phyloP scores from a whole-genome alignment of 495 filamentous ascomycete species.

The Penicillium crystallinum region DNA sequence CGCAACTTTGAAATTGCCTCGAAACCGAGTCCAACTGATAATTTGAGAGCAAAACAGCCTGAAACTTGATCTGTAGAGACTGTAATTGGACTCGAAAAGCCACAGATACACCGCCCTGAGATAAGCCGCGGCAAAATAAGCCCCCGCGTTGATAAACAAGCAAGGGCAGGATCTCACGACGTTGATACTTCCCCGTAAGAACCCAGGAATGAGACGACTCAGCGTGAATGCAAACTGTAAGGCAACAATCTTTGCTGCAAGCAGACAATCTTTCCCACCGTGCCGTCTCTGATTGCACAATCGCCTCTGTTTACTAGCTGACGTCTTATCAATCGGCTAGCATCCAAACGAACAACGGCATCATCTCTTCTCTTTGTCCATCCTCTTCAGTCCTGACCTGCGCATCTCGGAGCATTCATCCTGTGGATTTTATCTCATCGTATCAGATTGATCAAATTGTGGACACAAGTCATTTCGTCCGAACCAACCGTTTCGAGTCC shows the following conservation, averaged over 20 bases:
- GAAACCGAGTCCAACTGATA: not conserved
- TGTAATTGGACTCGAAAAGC: conserved; percentile 1
- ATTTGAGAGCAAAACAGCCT: not conserved
- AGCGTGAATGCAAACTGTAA: not conserved
- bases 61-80: not conserved
- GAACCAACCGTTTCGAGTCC: not conserved
- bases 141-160: conserved; percentile 33
- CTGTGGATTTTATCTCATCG: not conserved
- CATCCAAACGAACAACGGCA: not conserved
- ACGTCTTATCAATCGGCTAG: not conserved
- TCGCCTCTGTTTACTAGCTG: not conserved
- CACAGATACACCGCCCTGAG: conserved; percentile 7
- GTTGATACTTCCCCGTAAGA: not conserved
- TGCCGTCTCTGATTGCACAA: not conserved
- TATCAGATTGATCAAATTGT: not conserved
- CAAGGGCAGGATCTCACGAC: conserved; percentile 23
- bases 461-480: not conserved
- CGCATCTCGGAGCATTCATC: not conserved
- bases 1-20: not conserved
- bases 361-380: not conserved
- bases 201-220: not conserved
- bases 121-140: conserved; percentile 30
- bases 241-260: not conserved
- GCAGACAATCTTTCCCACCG: not conserved
- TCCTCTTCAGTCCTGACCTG: not conserved